A percentile compares a stretch with the other conserved stretches of the same genome.
These are phyloP conservation scores for Arabidopsis arenosa DNA, from an alignment of 345 rosid species.

Conservation along the genomic window DNA sequence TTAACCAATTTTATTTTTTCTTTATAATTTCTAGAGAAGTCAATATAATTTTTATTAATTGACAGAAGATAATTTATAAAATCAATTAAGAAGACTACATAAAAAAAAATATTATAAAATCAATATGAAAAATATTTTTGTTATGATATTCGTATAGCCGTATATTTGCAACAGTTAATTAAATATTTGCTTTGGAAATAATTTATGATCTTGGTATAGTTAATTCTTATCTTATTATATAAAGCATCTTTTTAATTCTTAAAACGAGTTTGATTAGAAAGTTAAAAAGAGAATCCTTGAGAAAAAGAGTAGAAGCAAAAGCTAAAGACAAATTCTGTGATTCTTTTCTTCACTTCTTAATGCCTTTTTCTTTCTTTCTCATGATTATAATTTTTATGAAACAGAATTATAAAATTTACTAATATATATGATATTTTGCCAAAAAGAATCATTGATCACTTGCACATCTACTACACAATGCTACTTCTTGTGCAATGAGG, in stretches of 20 bases:
- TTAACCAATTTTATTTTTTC: neutral
- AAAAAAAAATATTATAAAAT: neutral
- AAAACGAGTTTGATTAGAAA: conserved; percentile 14
- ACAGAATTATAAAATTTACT: neutral
- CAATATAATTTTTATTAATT: neutral
- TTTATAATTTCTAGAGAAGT: neutral
- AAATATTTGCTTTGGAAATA: neutral
- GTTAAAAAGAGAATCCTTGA: conserved; percentile 10
- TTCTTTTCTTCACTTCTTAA: conserved; percentile 33
- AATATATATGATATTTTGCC: conserved; percentile 3
- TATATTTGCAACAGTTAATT: neutral
- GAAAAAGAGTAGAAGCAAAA: conserved; percentile 28
- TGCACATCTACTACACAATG: conserved; percentile 21
- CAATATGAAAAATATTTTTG: neutral
- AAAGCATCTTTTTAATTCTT: conserved; percentile 32
- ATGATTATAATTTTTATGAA: neutral
- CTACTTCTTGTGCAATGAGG: conserved; percentile 5
- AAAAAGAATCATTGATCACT: conserved; percentile 8
- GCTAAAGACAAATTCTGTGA: conserved; percentile 30
- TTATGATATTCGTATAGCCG: neutral
- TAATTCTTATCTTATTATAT: neutral
- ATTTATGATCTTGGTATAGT: neutral
- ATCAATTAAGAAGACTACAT: neutral
- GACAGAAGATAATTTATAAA: neutral
- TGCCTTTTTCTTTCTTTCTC: conserved; percentile 21